These are phyloP conservation scores for Penicillium riverlandense DNA, from an alignment of 495 filamentous ascomycete genomes.

Conservation along the genomic window DNA sequence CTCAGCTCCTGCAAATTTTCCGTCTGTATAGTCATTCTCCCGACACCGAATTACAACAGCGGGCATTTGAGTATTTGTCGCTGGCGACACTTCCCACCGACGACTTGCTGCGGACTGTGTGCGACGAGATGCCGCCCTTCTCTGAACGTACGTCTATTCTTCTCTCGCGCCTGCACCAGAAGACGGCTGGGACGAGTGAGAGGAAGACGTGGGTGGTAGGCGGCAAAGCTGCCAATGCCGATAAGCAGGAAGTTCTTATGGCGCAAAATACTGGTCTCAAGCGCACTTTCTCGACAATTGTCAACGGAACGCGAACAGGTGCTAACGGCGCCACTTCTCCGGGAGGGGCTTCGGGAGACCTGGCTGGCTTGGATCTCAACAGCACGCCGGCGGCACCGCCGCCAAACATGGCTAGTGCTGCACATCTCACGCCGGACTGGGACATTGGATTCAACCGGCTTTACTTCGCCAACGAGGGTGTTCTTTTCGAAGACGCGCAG, in stretches of 20 bases:
- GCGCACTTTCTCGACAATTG: constrained; percentile 64
- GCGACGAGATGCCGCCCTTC: constrained; percentile 99
- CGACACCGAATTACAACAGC: constrained; percentile 91
- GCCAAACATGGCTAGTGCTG: constrained; percentile 84
- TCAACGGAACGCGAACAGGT: constrained; percentile 47
- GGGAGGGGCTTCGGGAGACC: constrained; percentile 46
- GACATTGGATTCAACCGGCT: constrained; percentile 83
- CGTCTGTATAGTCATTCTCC: constrained; percentile 87
- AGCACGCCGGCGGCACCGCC: constrained; percentile 48
- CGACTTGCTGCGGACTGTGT: constrained; percentile 89
- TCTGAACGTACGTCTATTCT: constrained; percentile 90
- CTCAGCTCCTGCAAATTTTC: constrained; percentile 87
- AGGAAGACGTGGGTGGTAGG: constrained; percentile 95
- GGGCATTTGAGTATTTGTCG: constrained; percentile 91
- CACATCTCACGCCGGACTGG: constrained; percentile 92
- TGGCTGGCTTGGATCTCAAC: constrained; percentile 76
- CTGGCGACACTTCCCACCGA: constrained; percentile 82
- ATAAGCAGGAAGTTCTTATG: constrained; percentile 71
- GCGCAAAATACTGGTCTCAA: constrained; percentile 78
- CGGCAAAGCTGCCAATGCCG: constrained; percentile 84
- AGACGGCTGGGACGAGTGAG: constrained; percentile 82
- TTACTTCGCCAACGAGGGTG: constrained; percentile 70
- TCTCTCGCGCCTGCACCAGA: constrained; percentile 86
- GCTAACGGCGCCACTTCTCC: constrained; percentile 39
- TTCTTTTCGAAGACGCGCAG: constrained; percentile 92